Evolutionary conservation across 192 early-diverging fungal genomes (phyloP), one percentile per base, ranked within the genome.

Genomic region (Martensiomyces pterosporus): DNA sequence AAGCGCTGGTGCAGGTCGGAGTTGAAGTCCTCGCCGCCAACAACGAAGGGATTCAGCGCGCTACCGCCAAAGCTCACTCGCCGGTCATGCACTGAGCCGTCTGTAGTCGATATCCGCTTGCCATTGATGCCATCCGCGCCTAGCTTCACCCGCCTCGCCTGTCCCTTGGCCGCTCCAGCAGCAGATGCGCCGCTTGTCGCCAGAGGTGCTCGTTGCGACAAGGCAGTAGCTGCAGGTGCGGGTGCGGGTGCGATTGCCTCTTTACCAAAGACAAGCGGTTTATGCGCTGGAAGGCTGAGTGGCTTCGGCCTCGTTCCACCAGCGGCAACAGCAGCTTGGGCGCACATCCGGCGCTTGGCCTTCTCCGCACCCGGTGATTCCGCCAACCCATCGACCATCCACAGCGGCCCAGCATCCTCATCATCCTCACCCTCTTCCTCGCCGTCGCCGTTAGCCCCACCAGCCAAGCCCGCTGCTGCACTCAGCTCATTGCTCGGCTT

Each of bases 321-420:
- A 17, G 24, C 9, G 13, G 47, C 35, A 0, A 21, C 14, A 22
- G 29, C 47, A 12, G 47, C 13, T 4, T 16, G 24, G 16, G 47
- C 37, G 18, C 22, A 9, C 23, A 4, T 25, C 10, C 54, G 42
- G 12, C 67, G 67, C 60, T 50, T 56, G 18, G 64, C 71, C 59
- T 75, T 75, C 10, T 67, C 71, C 0, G 65, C 64, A 13, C 56
- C 56, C 2, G 71, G 71, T n/a, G 71, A 75, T 44, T 75, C 71
- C 0, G 60, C 60, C 52, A 59, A 35, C 1, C 60, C 65, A 32
- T 64, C 65, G 24, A 32, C 27, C 57, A 75, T 22, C 71, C 71
- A 66, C 64, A 67, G 13, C 7, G 52, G 55, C 0, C 64, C 56
- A 0, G 62, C 47, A 22, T 57, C 55, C 10, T 64, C 62, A 12